phyloP scores from a whole-genome alignment of 108 stramenopile species.

The Conticribra weissflogii region DNA sequence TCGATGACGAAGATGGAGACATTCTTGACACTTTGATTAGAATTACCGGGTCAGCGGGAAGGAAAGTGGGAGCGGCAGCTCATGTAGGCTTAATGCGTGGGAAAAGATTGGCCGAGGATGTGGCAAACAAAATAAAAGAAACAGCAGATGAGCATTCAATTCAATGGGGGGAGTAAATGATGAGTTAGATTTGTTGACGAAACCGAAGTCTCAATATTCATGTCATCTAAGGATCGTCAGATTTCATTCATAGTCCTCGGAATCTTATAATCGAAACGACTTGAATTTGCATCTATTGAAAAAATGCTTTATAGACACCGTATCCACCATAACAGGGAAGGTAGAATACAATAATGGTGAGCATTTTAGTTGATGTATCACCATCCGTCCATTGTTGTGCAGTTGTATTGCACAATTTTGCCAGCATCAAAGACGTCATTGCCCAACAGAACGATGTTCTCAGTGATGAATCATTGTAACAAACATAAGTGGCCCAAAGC shows the following conservation, averaged over 20 bases:
- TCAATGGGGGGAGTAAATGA: constrained; percentile 27
- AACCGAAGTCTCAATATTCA: too few relatives aligned
- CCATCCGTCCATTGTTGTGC: constrained; percentile 5
- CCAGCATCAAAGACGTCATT: constrained; percentile 22
- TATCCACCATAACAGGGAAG: constrained; percentile 23
- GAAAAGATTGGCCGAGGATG: constrained; percentile 32
- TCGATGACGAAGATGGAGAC: constrained; percentile 49
- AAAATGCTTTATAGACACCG: constrained; percentile 26
- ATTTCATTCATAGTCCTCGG: too few relatives aligned
- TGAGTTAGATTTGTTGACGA: constrained; percentile 12
- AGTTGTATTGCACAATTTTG: neutral
- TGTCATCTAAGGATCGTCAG: too few relatives aligned
- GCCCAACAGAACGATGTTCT: constrained; percentile 12
- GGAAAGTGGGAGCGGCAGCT: constrained; percentile 23
- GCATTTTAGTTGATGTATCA: constrained; percentile 6
- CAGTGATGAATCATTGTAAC: constrained; percentile 26
- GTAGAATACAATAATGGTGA: constrained; percentile 20
- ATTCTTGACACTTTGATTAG: constrained; percentile 45
- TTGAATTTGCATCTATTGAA: constrained; percentile 5
- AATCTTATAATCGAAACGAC: too few relatives aligned
- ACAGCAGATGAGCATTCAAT: constrained; percentile 29
- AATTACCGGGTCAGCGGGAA: constrained; percentile 42
- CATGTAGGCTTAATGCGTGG: constrained; percentile 31
- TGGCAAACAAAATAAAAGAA: constrained; percentile 46
- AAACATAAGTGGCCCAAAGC: constrained; percentile 21